Evolutionary conservation across 1,284 basidiomycete species (phyloP).

Genomic region (Bondarzewia mesenterica): DNA sequence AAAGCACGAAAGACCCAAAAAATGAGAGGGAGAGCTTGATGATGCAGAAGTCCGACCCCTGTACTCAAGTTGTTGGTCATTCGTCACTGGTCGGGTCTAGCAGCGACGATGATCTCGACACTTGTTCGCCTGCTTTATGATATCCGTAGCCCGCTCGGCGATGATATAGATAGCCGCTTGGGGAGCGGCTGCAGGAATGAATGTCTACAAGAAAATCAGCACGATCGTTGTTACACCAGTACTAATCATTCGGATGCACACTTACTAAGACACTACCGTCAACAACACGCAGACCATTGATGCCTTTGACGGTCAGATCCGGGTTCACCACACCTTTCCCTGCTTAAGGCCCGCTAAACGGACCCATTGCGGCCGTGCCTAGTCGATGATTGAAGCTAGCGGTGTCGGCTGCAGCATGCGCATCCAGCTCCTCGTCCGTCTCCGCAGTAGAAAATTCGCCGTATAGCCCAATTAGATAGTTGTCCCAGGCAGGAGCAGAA

Average conservation of each 20-base stretch:
- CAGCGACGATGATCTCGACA: not conserved
- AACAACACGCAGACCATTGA: conserved; percentile 17
- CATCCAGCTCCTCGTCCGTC: conserved; percentile 9
- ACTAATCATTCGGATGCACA: not conserved
- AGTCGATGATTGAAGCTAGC: conserved; percentile 15
- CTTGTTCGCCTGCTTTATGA: not conserved
- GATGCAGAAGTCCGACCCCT: not conserved
- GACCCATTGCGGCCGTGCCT: conserved; percentile 17
- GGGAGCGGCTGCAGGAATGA: conserved; percentile 23
- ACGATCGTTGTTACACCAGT: conserved; percentile 2
- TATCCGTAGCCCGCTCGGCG: conserved; percentile 26
- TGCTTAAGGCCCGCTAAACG: not conserved
- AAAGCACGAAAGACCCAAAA: no score
- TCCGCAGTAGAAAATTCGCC: conserved; percentile 6
- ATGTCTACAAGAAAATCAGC: conserved; percentile 15
- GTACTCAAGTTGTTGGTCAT: not conserved
- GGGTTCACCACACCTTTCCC: conserved; percentile 17
- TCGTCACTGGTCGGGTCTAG: not conserved
- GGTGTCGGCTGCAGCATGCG: not conserved
- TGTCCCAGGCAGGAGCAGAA: conserved; percentile 11
- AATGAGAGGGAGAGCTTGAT: no score
- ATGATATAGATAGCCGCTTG: conserved; percentile 29
- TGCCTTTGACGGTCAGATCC: conserved; percentile 18
- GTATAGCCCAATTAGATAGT: conserved; percentile 11
- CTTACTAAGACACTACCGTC: conserved; percentile 20